A percentile compares a stretch with the other conserved stretches of the same genome.
These are phyloP conservation scores for Alternaria infectoria DNA, from an alignment of 2,329 filamentous ascomycete species.

Conservation along the genomic window DNA sequence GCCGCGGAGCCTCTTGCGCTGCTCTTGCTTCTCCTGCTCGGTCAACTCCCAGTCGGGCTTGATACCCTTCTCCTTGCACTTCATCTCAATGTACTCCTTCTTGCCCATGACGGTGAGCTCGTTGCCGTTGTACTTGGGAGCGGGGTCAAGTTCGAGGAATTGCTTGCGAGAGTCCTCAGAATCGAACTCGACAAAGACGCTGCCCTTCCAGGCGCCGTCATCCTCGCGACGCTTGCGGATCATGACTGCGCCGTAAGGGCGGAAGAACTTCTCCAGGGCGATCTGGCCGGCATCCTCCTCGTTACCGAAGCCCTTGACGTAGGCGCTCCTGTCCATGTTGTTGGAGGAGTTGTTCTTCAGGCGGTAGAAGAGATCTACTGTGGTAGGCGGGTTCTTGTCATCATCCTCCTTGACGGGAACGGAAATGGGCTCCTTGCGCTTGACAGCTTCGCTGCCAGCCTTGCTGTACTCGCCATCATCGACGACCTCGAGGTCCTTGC, in stretches of 20 bases:
- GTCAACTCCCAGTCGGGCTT: slow-evolving; percentile 50
- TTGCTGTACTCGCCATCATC: slow-evolving; percentile 70
- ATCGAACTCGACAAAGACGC: slow-evolving; percentile 92
- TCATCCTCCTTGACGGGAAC: slow-evolving; percentile 42
- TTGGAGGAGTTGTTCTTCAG: slow-evolving; percentile 64
- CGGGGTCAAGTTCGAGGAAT: slow-evolving; percentile 80
- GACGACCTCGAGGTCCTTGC: slow-evolving; percentile 72
- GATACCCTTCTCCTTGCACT: slow-evolving; percentile 56
- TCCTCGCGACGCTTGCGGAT: slow-evolving; percentile 84
- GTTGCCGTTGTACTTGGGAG: slow-evolving; percentile 82
- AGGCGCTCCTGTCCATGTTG: slow-evolving; percentile 77
- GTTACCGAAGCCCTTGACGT: slow-evolving; percentile 91
- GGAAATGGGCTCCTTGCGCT: slow-evolving; percentile 73
- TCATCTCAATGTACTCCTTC: slow-evolving; percentile 73
- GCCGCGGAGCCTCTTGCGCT: slow-evolving; percentile 17
- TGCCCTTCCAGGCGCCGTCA: slow-evolving; percentile 84
- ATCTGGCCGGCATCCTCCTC: slow-evolving; percentile 87
- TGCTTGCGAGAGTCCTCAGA: slow-evolving; percentile 77
- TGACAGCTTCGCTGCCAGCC: slow-evolving; percentile 52
- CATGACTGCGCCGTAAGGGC: slow-evolving; percentile 75
- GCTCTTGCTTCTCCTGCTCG: slow-evolving; percentile 23
- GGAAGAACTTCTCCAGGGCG: slow-evolving; percentile 92
- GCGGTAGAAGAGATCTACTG: slow-evolving; percentile 54
- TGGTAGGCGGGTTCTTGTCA: slow-evolving; percentile 26
- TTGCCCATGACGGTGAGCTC: slow-evolving; percentile 86